These are phyloP conservation scores for Blastocystis sp. DNA, from an alignment of 352 stramenopile genomes.

Conservation along the genomic window DNA sequence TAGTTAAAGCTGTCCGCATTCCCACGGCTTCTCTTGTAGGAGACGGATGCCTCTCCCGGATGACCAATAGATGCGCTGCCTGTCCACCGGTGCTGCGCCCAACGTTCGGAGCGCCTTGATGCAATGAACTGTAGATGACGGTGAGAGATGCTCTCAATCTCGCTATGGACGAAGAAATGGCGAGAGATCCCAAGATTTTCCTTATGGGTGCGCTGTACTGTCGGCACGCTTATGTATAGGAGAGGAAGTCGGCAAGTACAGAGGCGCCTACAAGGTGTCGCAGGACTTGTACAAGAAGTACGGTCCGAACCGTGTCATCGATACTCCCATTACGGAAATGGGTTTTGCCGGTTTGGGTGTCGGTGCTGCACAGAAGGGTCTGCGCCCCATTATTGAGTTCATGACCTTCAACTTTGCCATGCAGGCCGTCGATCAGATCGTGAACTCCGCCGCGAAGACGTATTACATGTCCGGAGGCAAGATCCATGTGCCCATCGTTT, in stretches of 20 bases:
- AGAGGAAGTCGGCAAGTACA: constrained; percentile 98
- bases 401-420: constrained; percentile 99
- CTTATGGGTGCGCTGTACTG: constrained; percentile 76
- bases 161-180: constrained; percentile 97
- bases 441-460: constrained; percentile 99
- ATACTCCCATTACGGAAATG: constrained; percentile 98
- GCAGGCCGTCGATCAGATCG: constrained; percentile 99
- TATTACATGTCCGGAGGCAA: constrained; percentile 98
- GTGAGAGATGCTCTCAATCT: constrained; percentile 97
- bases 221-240: constrained; percentile 77
- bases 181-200: constrained; percentile 89
- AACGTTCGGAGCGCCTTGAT: neutral
- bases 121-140: constrained; percentile 78
- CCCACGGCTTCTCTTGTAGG: constrained; percentile 27
- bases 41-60: neutral
- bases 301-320: constrained; percentile 95
- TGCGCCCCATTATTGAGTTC: constrained; percentile 97
- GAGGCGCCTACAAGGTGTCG: constrained; percentile 97
- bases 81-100: constrained; percentile 3
- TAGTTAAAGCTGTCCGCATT: constrained; percentile 28
- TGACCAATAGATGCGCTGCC: constrained; percentile 40
- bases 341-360: constrained; percentile 88
- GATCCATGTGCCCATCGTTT: constrained; percentile 96
- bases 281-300: constrained; percentile 78
- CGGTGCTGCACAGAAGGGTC: constrained; percentile 90